Evolutionary conservation across 805 yeast species (phyloP).

Genomic region (Starmerella bombi): DNA sequence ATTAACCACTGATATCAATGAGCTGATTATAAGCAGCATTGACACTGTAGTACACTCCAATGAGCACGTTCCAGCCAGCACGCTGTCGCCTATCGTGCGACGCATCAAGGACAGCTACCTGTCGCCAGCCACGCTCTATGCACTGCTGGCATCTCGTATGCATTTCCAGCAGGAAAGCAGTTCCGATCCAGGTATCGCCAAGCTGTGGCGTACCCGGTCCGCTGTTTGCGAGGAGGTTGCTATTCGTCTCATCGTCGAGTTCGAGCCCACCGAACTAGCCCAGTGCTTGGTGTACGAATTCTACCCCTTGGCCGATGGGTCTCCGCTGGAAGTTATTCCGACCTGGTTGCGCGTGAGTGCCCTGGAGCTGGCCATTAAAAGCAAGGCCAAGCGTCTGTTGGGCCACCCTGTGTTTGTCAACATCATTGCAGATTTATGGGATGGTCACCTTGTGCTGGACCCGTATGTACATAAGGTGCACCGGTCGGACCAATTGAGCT

Average conservation of each 20-base stretch:
- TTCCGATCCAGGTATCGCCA: conserved; percentile 25
- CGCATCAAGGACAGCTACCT: conserved; percentile 23
- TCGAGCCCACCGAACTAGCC: conserved; percentile 32
- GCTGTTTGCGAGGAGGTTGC: conserved; percentile 43
- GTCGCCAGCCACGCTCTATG: conserved; percentile 29
- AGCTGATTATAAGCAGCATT: conserved; percentile 33
- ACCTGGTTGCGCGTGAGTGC: conserved; percentile 34
- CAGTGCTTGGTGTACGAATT: conserved; percentile 35
- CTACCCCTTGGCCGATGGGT: conserved; percentile 35
- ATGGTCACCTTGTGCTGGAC: conserved; percentile 37
- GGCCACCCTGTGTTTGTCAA: conserved; percentile 40
- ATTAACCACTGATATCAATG: conserved; percentile 30
- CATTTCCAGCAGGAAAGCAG: conserved; percentile 29
- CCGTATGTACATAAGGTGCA: conserved; percentile 29
- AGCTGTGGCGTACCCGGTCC: conserved; percentile 34
- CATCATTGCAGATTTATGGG: conserved; percentile 38
- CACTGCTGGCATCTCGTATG: conserved; percentile 29
- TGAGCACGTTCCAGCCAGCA: conserved; percentile 37
- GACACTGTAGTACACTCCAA: conserved; percentile 37
- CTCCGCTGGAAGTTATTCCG: conserved; percentile 19
- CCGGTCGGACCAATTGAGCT: conserved; percentile 19
- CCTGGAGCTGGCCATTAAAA: conserved; percentile 38
- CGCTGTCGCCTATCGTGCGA: conserved; percentile 37
- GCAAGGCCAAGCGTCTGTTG: conserved; percentile 40
- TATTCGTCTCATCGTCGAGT: conserved; percentile 36